Base-by-base conservation (phyloP, 208 protist species). In the Jaenimonas drosophilae region DNA sequence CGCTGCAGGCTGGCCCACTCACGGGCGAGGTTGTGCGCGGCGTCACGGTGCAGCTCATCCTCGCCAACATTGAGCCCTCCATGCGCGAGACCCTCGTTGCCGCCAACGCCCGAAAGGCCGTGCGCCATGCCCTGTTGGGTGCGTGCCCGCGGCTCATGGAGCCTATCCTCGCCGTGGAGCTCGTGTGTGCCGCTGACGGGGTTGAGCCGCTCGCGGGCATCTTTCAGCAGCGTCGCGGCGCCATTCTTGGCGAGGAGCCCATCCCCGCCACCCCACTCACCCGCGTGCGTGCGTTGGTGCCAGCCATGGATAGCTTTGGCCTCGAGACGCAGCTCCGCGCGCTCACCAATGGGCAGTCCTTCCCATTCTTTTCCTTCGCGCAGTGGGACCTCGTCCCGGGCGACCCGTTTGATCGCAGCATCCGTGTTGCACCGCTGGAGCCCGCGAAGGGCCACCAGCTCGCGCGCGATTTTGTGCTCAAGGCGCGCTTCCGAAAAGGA, bases 391-490 rank as follows among this genome's bases (percentile, higher is more conserved):
- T 97, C 19, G 97, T 99, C 4, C 96, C 97, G 0, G 98, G 98
- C 16, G 97, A 99, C 62, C 98, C 98, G 26, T 92, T 99, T 3
- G 98, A 99, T 59, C 88, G 93, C 37, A 70, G 33, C 33, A 91
- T 99, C 27, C 76, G 86, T 23, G 72, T 99, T 2, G 62, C 59
- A 16, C 95, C 96, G n/a, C 71, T 99, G 2, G 94, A 98, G 68
- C 97, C 97, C 12, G 77, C 80, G 43, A 76, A 84, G 11, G 64
- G 85, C 7, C 75, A 76, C 17, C 76, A 96, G 53, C 79, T 99
- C 6, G 95, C 98, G n/a, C 82, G 98, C 32, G 98, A 99, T 43
- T 99, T 99, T 69, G 97, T 99, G 58, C 70, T 99, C 42, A 99
- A 99, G 73, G 99, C 97, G 4, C 74, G 97, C 20, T 83, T 96